Evolutionary conservation across 148 eudicot species (phyloP).

Genomic region (Fagopyrum tataricum): DNA sequence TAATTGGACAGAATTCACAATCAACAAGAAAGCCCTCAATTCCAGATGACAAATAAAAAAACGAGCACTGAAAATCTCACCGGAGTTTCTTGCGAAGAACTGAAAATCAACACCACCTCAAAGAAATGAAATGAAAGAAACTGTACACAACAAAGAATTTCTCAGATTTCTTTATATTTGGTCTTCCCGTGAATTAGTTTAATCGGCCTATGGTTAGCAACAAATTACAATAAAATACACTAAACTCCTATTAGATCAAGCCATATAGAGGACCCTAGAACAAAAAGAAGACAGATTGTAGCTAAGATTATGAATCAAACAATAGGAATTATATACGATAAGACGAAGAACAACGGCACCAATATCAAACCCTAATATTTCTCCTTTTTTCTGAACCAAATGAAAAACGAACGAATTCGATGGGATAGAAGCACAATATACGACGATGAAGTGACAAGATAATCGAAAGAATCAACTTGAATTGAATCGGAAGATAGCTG

Average conservation of each 20-base stretch:
- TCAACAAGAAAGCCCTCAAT: conserved; percentile 62
- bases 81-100: conserved; percentile 36
- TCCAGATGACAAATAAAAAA: conserved; percentile 69
- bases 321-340: neutral
- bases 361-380: conserved; percentile 25
- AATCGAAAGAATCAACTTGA: conserved; percentile 17
- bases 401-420: conserved; percentile 19
- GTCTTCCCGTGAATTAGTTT: neutral
- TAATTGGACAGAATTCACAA: conserved; percentile 15
- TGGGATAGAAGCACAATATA: neutral
- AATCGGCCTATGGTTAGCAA: conserved; percentile 21
- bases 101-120: neutral
- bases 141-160: conserved; percentile 9
- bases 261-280: neutral
- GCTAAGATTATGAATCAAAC: neutral
- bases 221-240: conserved; percentile 12
- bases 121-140: neutral
- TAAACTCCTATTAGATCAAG: neutral
- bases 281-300: neutral
- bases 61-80: conserved; percentile 69
- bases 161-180: conserved; percentile 10
- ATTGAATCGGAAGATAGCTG: conserved; percentile 12
- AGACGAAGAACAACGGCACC: neutral
- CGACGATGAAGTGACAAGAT: neutral
- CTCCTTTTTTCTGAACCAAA: neutral